Conservation (phyloP, 257 asterid species). For the Lithospermum erythrorhizon region DNA sequence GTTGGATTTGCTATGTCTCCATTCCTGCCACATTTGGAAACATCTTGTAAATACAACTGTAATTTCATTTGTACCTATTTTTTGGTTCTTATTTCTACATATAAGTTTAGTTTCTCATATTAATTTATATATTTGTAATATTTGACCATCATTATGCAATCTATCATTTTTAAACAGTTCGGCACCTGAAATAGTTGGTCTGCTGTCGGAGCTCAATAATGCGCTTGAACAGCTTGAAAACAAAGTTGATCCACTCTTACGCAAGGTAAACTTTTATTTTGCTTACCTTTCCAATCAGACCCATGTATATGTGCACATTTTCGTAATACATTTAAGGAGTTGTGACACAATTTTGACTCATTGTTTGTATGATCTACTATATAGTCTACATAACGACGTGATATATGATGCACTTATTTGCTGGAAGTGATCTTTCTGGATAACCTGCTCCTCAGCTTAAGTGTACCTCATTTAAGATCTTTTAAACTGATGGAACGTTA, state of each 20-base stretch:
- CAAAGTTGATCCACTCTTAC: conserved; percentile 66
- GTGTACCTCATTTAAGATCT: neutral
- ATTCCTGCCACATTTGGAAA: no score
- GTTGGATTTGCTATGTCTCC: no score
- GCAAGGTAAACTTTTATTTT: conserved; percentile 38
- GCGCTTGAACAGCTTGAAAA: conserved; percentile 63
- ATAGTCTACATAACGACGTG: no score
- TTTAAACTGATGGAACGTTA: no score
- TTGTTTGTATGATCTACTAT: no score
- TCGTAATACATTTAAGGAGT: no score
- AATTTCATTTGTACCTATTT: no score
- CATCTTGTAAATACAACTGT: no score
- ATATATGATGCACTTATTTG: no score
- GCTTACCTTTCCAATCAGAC: neutral
- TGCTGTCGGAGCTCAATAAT: conserved; percentile 70
- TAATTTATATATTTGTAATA: neutral
- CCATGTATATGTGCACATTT: neutral
- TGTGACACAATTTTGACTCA: no score
- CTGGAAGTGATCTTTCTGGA: neutral
- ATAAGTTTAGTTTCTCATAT: neutral
- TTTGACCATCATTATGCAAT: conserved; percentile 1
- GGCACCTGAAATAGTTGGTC: conserved; percentile 87
- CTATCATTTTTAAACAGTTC: conserved; percentile 49
- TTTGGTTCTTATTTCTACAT: neutral
- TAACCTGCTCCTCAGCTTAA: neutral